These are phyloP conservation scores for Dactylis glomerata DNA, from an alignment of 176 grass and related monocot genomes.

Conservation along the genomic window DNA sequence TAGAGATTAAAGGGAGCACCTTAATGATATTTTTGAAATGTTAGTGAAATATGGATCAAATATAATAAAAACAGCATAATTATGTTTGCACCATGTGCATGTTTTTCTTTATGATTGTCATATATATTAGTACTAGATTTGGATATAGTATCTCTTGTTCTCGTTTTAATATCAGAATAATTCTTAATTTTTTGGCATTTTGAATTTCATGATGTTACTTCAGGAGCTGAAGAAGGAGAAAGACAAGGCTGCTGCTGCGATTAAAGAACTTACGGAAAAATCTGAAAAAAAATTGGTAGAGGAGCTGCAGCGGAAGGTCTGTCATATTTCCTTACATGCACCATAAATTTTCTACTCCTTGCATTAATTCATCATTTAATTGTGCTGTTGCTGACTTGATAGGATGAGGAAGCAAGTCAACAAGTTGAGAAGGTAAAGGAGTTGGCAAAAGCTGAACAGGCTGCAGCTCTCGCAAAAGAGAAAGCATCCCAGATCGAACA, in stretches of 20 bases:
- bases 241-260: conserved; percentile 46
- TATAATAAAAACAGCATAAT: background rate
- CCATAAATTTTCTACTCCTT: background rate
- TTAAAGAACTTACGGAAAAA: conserved; percentile 77
- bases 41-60: conserved; percentile 3
- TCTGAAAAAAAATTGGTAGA: conserved; percentile 63
- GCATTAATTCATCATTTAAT: background rate
- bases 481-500: conserved; percentile 89
- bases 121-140: background rate
- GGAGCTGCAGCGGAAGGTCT: conserved; percentile 76
- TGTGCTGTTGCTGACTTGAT: conserved; percentile 14
- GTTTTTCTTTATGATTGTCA: background rate
- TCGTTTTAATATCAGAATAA: conserved; percentile 1
- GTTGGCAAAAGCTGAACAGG: conserved; percentile 78
- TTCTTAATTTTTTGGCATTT: conserved; percentile 2
- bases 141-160: background rate
- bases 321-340: conserved; percentile 7
- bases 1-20: background rate
- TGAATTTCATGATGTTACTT: conserved; percentile 32
- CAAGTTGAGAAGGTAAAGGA: conserved; percentile 77
- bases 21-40: background rate
- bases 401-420: conserved; percentile 76
- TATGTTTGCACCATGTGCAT: background rate
- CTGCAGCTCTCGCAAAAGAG: conserved; percentile 79
- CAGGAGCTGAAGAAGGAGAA: conserved; percentile 94